Base-by-base conservation (phyloP, 2,329 filamentous ascomycete species). In the Rhynchosporium secalis region DNA sequence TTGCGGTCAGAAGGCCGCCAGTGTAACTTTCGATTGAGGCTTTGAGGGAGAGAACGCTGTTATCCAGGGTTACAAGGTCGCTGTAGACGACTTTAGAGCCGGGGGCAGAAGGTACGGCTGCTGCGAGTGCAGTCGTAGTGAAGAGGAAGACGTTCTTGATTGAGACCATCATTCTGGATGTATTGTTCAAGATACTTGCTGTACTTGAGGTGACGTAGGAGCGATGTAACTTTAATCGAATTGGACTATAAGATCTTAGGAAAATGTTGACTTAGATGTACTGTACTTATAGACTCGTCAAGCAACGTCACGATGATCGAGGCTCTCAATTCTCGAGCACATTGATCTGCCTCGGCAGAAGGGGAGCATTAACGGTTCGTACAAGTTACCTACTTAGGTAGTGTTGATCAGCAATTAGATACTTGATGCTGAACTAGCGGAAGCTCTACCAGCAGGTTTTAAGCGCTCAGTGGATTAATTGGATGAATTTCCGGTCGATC, bases 11-110 rank as follows among this genome's bases (percentile, higher is more conserved):
- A n/a, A 51, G 54, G 12, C 62, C 62, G 40, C 62, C 62, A 1
- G 31, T 33, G n/a, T 65, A 65, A 8, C n/a, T n/a, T 1, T 58
- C 28, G 29, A 66, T 60, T 2, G 48, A 20, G 9, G 77, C 78
- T 4, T 76, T 79, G 56, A 82, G 78, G 70, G 78, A 81, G 58
- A 78, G 76, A 56, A 81, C 77, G 0, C 78, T 78, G 28, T 82
- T 72, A 65, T 79, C 78, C 4, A 78, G 78, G 12, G 83, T 75
- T 38, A 74, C 70, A 1, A 82, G 70, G 10, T 82, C 76, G 41
- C 81, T 68, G 26, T 80, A 76, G 65, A 64, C 26, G 45, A 62
- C 58, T 41, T 64, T 46, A 15, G 62, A 28, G 40, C 33, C 28
- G 10, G 38, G 38, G 13, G 13, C 12, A 26, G 46, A 57, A 13